phyloP scores from a whole-genome alignment of 225 moss, liverwort and hornwort genomes.

The Pseudisothecium myosuroides region DNA sequence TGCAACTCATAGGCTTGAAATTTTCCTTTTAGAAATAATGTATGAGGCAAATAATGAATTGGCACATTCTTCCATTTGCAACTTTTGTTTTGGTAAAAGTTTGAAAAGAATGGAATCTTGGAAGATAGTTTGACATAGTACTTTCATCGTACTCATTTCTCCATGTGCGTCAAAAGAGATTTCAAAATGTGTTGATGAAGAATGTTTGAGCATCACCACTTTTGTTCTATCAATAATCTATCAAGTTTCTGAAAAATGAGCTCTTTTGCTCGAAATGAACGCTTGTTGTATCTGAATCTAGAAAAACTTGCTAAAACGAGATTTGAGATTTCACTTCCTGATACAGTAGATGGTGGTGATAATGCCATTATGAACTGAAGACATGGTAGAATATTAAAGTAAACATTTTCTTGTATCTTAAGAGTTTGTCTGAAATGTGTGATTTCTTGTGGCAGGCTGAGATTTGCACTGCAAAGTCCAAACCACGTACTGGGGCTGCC shows the following conservation, averaged over 20 bases:
- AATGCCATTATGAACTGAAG: too few relatives aligned
- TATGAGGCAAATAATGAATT: background rate
- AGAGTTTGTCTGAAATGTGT: background rate
- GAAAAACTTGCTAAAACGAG: background rate
- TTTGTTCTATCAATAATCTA: background rate
- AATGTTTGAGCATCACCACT: background rate
- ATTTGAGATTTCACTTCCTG: background rate
- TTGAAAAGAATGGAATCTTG: background rate
- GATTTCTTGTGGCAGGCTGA: conserved; percentile 12
- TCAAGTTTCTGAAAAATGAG: background rate
- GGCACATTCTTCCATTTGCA: background rate
- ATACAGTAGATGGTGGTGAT: background rate
- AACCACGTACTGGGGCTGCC: conserved; percentile 73
- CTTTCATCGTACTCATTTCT: background rate
- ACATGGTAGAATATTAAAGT: background rate
- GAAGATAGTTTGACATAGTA: background rate
- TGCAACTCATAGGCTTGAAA: background rate
- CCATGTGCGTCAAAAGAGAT: background rate
- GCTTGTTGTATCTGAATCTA: background rate
- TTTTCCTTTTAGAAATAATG: background rate
- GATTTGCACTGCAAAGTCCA: conserved; percentile 66
- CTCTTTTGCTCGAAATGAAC: background rate
- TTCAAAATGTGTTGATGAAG: background rate
- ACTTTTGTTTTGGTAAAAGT: background rate
- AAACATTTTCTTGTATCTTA: background rate